Evolutionary conservation across 2,329 filamentous ascomycete species (phyloP).

Genomic region (Mariannaea elegans): DNA sequence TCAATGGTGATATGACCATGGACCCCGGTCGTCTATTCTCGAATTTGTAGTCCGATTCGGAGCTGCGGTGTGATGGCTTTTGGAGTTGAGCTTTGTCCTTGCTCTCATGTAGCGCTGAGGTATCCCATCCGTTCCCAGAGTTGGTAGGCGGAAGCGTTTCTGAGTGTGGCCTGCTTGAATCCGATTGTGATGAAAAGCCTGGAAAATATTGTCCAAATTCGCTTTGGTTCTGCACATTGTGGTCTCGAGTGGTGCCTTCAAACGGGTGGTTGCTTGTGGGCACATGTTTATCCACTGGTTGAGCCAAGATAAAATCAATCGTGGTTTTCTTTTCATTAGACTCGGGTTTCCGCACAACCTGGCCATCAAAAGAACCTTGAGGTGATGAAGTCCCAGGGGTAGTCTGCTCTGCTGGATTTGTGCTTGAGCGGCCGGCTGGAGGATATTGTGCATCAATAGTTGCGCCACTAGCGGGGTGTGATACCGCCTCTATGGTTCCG

Average conservation of each 20-base stretch:
- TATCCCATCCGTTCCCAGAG: neutral
- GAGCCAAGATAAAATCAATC: neutral
- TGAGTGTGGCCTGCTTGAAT: neutral
- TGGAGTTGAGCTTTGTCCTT: neutral
- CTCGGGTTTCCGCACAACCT: neutral
- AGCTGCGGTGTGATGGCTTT: conserved; percentile 1
- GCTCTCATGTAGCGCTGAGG: neutral
- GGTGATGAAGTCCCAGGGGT: neutral
- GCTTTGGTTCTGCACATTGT: neutral
- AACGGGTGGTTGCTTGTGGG: neutral
- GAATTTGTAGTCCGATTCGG: neutral
- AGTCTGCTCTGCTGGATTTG: neutral
- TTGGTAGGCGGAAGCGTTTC: neutral
- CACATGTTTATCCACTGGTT: neutral
- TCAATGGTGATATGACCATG: conserved; percentile 42
- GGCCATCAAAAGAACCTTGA: neutral
- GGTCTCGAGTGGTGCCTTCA: neutral
- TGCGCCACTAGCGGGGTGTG: conserved; percentile 8
- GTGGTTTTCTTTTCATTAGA: neutral
- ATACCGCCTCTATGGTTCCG: conserved; percentile 16
- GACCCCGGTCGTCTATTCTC: conserved; percentile 30
- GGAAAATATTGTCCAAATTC: neutral
- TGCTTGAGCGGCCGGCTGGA: neutral
- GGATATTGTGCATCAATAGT: neutral
- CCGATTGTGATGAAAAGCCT: neutral